Evolutionary conservation across 305 asterid genomes (phyloP).

Genomic region (Fraxinus velutina): DNA sequence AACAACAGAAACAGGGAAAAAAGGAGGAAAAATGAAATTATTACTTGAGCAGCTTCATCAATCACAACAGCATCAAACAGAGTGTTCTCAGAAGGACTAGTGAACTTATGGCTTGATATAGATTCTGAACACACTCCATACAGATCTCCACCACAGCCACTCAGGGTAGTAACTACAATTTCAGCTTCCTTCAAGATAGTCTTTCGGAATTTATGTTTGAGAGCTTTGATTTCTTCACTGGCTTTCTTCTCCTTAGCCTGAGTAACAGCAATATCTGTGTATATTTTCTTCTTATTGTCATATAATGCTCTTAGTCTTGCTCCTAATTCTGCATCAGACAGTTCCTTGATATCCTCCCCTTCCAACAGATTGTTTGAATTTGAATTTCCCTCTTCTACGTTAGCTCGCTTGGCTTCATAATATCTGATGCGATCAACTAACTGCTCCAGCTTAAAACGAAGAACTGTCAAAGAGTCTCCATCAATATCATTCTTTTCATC

Average conservation of each 20-base stretch:
- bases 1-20: constrained; percentile 25
- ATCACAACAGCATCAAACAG: constrained; percentile 96
- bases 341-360: constrained; percentile 49
- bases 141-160: constrained; percentile 98
- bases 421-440: constrained; percentile 72
- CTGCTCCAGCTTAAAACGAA: constrained; percentile 78
- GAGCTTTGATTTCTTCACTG: constrained; percentile 76
- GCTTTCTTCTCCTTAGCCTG: constrained; percentile 79
- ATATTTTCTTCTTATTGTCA: constrained; percentile 62
- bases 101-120: constrained; percentile 64
- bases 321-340: constrained; percentile 66
- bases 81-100: constrained; percentile 57
- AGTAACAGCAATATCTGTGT: constrained; percentile 64
- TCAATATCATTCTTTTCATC: constrained; percentile 42
- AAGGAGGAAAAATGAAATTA: constrained; percentile 12
- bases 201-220: constrained; percentile 73
- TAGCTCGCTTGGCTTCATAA: constrained; percentile 80
- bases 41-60: constrained; percentile 99
- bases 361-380: constrained; percentile 42
- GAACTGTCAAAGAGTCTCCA: constrained; percentile 45
- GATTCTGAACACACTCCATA: constrained; percentile 90
- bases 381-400: constrained; percentile 52
- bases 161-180: constrained; percentile 85
- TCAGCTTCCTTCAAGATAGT: constrained; percentile 91
- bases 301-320: constrained; percentile 68